Base-by-base conservation (phyloP, 495 filamentous ascomycete genomes). In the Penicillium desertorum region DNA sequence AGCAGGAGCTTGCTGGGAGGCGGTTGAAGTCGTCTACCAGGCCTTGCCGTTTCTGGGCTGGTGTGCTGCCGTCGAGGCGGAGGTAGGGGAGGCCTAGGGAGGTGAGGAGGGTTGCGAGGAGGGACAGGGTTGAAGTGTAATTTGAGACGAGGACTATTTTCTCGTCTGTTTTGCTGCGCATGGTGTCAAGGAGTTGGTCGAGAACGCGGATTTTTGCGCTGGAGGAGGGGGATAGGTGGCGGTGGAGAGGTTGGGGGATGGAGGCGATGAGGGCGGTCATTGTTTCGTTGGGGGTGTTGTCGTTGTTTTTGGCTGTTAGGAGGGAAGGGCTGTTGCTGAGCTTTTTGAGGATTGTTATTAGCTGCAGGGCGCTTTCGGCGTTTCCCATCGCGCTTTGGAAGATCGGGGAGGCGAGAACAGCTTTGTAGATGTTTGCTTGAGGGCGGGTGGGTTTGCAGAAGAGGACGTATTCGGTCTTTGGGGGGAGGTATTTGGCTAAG, bases 121-220 rank as follows among this genome's bases (percentile, higher is more conserved):
- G 72, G 62, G 86, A 86, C 8, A 93, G 79, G 0, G 89, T 93
- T 16, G 84, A 82, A 0, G 89, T 93, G 69, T 90, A 92, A 69
- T 92, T 91, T 20, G 88, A 91, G 29, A 93, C 89, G 19, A 93
- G 76, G 14, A 93, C 87, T 34, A 93, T 81, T 59, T 92, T 93
- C 64, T 93, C 89, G 1, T 75, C 61, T 0, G 88, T 87, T 4
- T 75, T 81, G 7, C 74, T 79, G 37, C 78, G 81, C 12, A 93
- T 75, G 11, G 74, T 79, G 56, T 87, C 79, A 5, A 93, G 72
- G 14, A 93, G 73, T 48, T 83, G 75, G 60, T 91, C 87, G 1
- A 93, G 76, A 20, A 90, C 83, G 34, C 87, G 83, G 29, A 93
- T 75, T 62, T 93, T 93, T 19, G 81, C 82, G 53, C 86, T 88